Base-by-base conservation (phyloP, 2,329 filamentous ascomycete species). In the Fusarium sp. region DNA sequence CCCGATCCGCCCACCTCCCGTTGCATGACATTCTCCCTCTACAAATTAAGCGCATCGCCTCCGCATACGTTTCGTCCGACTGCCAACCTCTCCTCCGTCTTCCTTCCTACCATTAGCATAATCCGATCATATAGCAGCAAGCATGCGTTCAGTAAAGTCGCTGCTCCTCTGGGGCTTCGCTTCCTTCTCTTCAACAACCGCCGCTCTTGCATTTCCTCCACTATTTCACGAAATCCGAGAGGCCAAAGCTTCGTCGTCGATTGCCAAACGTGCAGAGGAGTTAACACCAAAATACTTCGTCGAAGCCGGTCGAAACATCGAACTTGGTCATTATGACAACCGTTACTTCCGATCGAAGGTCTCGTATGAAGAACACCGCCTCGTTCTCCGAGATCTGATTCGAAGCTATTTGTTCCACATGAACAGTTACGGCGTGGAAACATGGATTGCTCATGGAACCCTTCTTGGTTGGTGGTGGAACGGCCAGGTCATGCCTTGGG, bases 381-480 rank as follows among this genome's bases (percentile, higher is more conserved):
- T 88, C 33, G 90, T 89, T 11, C 87, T 95, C 62, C 86, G 87
- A 55, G 87, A 93, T 79, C 89, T 96, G 73, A 88, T 95, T 72
- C 89, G 91, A 70, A 91, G 92, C 57, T 96, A 96, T 82, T 86
- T 96, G 48, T 85, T 86, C 50, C 90, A 89, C 62, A 92, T 93
- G 80, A 84, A 85, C 48, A 84, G 88, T 24, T 85, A 91, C 60
- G 88, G 89, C 12, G 82, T 94, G 70, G 93, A 95, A 82, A 95
- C 94, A 1, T 96, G 94, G 94, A 90, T 97, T 66, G 93, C 94
- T 42, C 94, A 97, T 81, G 94, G 94, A 54, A 95, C 93, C 9
- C 83, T 96, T 55, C 84, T 97, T 28, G 94, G 93, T 18, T 97
- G 94, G 94, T 96, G 93, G 92, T 97, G 94, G 94, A 95, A 94